Evolutionary conservation across 257 asterid species (phyloP).

Genomic region (Mitragyna speciosa): DNA sequence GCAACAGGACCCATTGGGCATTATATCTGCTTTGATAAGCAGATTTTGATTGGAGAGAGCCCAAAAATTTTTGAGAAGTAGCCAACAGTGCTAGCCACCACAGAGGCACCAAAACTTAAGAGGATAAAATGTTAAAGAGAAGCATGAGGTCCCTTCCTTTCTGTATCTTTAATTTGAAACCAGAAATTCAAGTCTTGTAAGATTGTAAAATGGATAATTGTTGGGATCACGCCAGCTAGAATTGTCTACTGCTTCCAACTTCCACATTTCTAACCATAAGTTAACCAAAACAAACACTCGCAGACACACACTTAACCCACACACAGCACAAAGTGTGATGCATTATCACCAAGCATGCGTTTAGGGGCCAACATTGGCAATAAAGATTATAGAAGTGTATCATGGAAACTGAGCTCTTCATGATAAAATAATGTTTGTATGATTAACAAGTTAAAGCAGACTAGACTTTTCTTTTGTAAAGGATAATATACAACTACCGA

Average conservation of each 20-base stretch:
- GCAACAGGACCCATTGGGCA: slow-evolving; percentile 48
- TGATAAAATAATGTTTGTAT: background rate
- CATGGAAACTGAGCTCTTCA: slow-evolving; percentile 15
- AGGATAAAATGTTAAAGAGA: slow-evolving; percentile 25
- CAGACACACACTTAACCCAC: background rate
- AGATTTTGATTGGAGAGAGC: slow-evolving; percentile 35
- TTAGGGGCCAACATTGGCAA: slow-evolving; percentile 22
- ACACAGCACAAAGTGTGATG: background rate
- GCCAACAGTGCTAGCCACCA: slow-evolving; percentile 61
- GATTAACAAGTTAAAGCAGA: slow-evolving; percentile 14
- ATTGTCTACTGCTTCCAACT: slow-evolving; percentile 23
- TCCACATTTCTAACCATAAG: background rate
- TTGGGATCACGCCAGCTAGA: slow-evolving; percentile 28
- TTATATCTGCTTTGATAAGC: slow-evolving; percentile 21
- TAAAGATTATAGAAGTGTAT: slow-evolving; percentile 11
- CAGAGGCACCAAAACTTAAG: slow-evolving; percentile 33
- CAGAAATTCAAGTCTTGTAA: slow-evolving; percentile 34
- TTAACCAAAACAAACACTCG: background rate
- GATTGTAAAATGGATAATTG: slow-evolving; percentile 21
- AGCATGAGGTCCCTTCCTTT: slow-evolving; percentile 46
- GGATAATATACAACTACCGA: slow-evolving; percentile 2
- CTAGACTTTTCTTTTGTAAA: slow-evolving; percentile 29
- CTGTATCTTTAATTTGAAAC: slow-evolving; percentile 40
- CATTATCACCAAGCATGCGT: slow-evolving; percentile 32
- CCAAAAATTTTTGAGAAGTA: slow-evolving; percentile 14